phyloP scores from a whole-genome alignment of 257 asterid genomes.

The Anisodus acutangulus region DNA sequence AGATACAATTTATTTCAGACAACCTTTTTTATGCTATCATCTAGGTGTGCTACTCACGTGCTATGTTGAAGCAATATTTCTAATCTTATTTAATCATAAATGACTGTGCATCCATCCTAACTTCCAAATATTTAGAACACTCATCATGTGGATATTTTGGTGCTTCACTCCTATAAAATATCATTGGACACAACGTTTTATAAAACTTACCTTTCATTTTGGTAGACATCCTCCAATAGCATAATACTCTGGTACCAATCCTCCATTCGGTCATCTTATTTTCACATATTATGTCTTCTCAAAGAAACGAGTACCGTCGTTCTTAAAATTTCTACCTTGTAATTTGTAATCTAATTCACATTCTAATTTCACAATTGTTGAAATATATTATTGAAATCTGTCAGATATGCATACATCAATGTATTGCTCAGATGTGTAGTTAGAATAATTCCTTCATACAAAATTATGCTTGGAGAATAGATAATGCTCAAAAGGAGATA shows the following conservation, averaged over 20 bases:
- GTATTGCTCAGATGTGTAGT: neutral
- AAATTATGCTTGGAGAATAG: neutral
- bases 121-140: neutral
- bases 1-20: neutral
- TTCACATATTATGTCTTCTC: constrained; percentile 1
- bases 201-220: neutral
- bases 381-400: neutral
- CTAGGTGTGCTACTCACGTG: neutral
- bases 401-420: neutral
- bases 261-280: constrained; percentile 6
- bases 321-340: neutral
- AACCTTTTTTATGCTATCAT: neutral
- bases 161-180: neutral
- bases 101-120: neutral
- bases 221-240: neutral
- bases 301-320: neutral
- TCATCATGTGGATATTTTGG: neutral
- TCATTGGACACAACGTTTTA: neutral
- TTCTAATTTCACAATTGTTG: constrained; percentile 6
- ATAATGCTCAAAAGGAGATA: constrained; percentile 12
- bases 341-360: neutral
- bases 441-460: neutral
- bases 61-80: neutral
- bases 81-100: too few relatives aligned
- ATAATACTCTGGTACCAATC: neutral